Base-by-base conservation (phyloP, 257 asterid species). In the Rehmannia glutinosa region DNA sequence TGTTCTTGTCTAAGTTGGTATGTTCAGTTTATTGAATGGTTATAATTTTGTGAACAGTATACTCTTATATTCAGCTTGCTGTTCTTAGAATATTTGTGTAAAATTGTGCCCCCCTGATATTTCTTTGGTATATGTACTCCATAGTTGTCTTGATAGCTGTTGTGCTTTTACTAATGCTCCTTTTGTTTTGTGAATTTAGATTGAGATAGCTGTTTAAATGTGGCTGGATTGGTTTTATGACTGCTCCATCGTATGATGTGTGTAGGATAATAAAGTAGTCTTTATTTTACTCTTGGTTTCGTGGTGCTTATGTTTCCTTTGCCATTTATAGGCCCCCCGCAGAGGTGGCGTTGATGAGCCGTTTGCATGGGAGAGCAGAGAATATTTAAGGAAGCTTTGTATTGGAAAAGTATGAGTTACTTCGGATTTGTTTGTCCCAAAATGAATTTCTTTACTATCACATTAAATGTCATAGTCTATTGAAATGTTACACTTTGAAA, bases 331-430 rank as follows among this genome's bases (percentile, higher is more conserved):
- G 94, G 96, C 96, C 57, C 84, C 88, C 41, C 90, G 92, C 28
- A 79, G 99, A 75, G 96, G 96, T 62, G 89, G 95, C 3, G 16
- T 75, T 43, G 99, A 94, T 69, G 97, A 94, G 76, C 91, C 99
- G 36, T 94, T 88, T 88, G 99, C 99, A 64, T 94, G 99, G 99
- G 86, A 84, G 50, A 91, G 99, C 81, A 80, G 89, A 73, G 99
- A 94, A 62, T 91, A 67, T 78, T 81, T 94, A 62, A 80, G 99
- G 84, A 91, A 88, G 80, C 95, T 82, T 60, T 88, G 96, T 56
- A 83, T 94, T 25, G 99, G 99, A 47, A 90, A 94, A 97, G 99
- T 94, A 62, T 38, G 64, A 27, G 56, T 72, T 35, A 62, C 38
- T 69, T 42, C 56, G 42, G 28, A 23, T 35, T 54, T 41, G 35